phyloP scores from a whole-genome alignment of 169 alveolate species.

The Eimeria falciformis region DNA sequence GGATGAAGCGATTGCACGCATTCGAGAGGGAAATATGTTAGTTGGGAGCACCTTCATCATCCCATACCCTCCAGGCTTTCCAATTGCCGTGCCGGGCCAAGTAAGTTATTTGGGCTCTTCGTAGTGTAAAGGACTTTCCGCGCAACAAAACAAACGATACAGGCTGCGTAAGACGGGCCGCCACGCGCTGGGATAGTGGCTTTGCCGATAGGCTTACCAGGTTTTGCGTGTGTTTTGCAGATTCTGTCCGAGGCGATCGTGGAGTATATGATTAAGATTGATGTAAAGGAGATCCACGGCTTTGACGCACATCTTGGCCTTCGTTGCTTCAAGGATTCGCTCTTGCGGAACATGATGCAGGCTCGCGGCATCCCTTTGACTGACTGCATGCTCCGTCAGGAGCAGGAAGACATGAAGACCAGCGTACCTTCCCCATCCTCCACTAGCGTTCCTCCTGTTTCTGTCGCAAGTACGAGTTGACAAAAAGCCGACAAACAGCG shows the following conservation, averaged over 20 bases:
- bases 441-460: neutral
- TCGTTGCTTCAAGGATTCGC: neutral
- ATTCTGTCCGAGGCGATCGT: constrained; percentile 78
- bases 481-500: neutral
- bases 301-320: constrained; percentile 58
- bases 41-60: constrained; percentile 83
- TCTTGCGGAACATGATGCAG: neutral
- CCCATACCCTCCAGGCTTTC: constrained; percentile 84
- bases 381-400: neutral
- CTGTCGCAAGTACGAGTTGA: neutral
- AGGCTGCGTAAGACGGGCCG: too few species aligned
- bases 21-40: constrained; percentile 51
- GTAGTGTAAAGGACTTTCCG: too few species aligned
- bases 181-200: neutral
- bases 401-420: neutral
- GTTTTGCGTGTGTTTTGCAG: constrained; percentile 29
- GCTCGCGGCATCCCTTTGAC: neutral
- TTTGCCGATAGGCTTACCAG: neutral
- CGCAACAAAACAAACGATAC: too few species aligned
- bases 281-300: constrained; percentile 83
- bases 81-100: constrained; percentile 82
- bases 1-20: constrained; percentile 65
- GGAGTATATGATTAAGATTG: constrained; percentile 78
- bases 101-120: neutral
- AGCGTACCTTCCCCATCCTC: neutral